Evolutionary conservation across 345 rosid genomes (phyloP).

Genomic region (Lepidium sativum): DNA sequence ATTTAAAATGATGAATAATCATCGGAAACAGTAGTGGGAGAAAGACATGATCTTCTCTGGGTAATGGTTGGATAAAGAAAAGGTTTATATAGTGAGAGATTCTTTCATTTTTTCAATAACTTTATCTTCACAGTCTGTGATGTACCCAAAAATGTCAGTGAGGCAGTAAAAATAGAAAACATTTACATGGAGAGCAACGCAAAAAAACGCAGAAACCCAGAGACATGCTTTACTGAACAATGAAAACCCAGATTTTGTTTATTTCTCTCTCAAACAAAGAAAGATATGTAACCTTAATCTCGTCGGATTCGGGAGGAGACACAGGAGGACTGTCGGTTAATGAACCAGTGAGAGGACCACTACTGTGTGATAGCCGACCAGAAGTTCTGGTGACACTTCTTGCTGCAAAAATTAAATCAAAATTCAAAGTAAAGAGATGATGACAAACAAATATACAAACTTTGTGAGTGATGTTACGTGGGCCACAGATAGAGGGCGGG

Average conservation of each 20-base stretch:
- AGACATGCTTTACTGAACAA: slow-evolving; percentile 7
- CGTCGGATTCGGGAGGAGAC: slow-evolving; percentile 87
- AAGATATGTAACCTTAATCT: slow-evolving; percentile 51
- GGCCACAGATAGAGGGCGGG: slow-evolving; percentile 28
- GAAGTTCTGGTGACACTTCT: slow-evolving; percentile 89
- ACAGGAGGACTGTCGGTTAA: slow-evolving; percentile 97
- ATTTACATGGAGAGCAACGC: slow-evolving; percentile 10
- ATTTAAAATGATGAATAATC: slow-evolving; percentile 5
- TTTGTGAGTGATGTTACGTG: slow-evolving; percentile 9
- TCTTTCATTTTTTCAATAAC: no score
- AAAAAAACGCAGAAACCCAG: slow-evolving; percentile 2
- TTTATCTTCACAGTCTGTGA: slow-evolving; percentile 19
- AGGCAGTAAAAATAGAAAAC: slow-evolving; percentile 6
- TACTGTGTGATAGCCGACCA: slow-evolving; percentile 86
- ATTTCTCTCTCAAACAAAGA: no score
- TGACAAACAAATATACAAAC: slow-evolving; percentile 2
- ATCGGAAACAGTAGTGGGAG: slow-evolving; percentile 14
- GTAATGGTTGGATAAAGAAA: slow-evolving; percentile 35
- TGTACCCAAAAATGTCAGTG: slow-evolving; percentile 29
- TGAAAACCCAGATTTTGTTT: not conserved
- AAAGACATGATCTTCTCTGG: slow-evolving; percentile 25
- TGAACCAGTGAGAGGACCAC: slow-evolving; percentile 79
- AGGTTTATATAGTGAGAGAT: no score
- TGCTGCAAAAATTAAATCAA: slow-evolving; percentile 39
- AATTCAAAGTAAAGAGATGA: not conserved